phyloP scores from a whole-genome alignment of 163 green algal species.

The Volvox carteri region DNA sequence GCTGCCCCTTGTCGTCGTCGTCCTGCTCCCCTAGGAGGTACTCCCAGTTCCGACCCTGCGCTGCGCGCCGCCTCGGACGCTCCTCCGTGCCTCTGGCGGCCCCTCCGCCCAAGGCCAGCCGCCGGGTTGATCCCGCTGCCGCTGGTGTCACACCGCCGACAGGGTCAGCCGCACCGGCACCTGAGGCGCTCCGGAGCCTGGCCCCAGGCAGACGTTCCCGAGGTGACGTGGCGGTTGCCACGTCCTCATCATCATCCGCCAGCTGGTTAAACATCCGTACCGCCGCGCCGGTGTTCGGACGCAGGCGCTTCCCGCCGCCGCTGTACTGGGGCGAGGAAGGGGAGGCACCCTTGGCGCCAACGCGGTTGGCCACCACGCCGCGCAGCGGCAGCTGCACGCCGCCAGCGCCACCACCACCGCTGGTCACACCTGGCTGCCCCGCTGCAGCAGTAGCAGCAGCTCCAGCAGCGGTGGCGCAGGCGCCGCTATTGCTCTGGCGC shows the following conservation, averaged over 20 bases:
- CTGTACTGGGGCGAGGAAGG: conserved; percentile 23
- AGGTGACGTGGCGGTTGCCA: conserved; percentile 20
- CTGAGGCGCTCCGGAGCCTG: background rate
- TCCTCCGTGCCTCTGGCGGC: background rate
- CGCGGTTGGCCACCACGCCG: background rate
- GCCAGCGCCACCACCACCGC: background rate
- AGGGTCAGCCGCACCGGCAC: background rate
- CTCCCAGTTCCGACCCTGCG: conserved; percentile 6
- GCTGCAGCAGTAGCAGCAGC: background rate
- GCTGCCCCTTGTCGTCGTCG: background rate
- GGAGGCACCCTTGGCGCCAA: background rate
- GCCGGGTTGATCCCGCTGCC: background rate
- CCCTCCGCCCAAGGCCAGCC: background rate
- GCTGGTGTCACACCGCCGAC: background rate
- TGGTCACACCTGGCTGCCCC: background rate
- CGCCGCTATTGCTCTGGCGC: background rate
- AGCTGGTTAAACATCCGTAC: conserved; percentile 33
- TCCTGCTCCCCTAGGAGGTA: conserved; percentile 28
- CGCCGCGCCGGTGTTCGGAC: background rate
- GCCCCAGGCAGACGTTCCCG: background rate
- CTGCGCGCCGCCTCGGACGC: conserved; percentile 24
- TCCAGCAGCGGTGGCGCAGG: background rate
- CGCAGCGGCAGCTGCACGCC: background rate
- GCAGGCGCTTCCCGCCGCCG: conserved; percentile 44
- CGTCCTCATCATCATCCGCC: conserved; percentile 13